Conservation (phyloP, 2,329 filamentous ascomycete species). For the Sphaerulina populicola region DNA sequence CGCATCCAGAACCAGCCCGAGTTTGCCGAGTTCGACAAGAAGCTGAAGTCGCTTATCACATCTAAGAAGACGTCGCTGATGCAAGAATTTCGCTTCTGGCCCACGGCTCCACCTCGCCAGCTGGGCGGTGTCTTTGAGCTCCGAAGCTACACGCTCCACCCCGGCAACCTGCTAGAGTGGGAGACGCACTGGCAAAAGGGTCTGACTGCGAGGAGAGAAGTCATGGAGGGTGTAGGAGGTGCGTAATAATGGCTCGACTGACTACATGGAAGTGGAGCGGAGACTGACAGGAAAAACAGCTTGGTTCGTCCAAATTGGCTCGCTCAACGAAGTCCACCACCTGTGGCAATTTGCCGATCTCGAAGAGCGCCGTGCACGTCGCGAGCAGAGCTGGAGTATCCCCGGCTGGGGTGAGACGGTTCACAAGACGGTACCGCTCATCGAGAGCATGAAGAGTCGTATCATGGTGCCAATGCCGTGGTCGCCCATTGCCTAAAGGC, state of each 20-base stretch:
- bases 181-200: constrained; percentile 96
- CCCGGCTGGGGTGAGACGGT: constrained; percentile 72
- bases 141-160: constrained; percentile 90
- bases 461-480: constrained; percentile 92
- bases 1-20: constrained; percentile 74
- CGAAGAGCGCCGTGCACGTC: constrained; percentile 79
- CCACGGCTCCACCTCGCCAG: constrained; percentile 79
- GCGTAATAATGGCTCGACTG: constrained; percentile 19
- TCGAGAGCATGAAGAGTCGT: constrained; percentile 91
- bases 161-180: constrained; percentile 94
- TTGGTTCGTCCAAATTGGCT: constrained; percentile 98
- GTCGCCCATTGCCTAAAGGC: constrained; percentile 62
- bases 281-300: constrained; percentile 49
- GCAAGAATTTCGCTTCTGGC: constrained; percentile 99
- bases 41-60: constrained; percentile 76
- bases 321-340: constrained; percentile 95
- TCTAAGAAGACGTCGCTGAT: constrained; percentile 84
- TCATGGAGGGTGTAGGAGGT: constrained; percentile 70
- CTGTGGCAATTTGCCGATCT: constrained; percentile 98
- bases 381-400: constrained; percentile 91
- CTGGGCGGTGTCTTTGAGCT: constrained; percentile 92
- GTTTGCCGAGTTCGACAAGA: constrained; percentile 71
- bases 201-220: constrained; percentile 79
- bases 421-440: constrained; percentile 95
- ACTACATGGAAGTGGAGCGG: constrained; percentile 47